Base-by-base conservation (phyloP, 1,284 basidiomycete genomes). In the Peniophora sp. region DNA sequence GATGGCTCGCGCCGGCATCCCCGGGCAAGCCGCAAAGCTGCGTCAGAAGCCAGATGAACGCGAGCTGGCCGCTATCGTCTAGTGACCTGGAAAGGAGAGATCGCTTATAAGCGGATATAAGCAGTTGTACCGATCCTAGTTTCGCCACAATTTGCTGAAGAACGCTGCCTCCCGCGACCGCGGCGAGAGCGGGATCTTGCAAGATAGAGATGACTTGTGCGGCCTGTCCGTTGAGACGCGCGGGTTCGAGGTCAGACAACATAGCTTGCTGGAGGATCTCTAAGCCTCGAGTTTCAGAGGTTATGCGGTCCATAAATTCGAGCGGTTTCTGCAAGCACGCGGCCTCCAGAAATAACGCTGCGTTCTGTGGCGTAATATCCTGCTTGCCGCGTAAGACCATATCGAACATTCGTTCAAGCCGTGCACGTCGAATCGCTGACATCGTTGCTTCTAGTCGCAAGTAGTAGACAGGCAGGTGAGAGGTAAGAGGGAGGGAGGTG, bases 71-170 rank as follows among this genome's bases (percentile, higher is more conserved):
- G 12, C 62, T 51, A 15, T 63, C 61, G 20, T 68, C 52, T 43
- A 84, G 61, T 14, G 57, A 55, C 3, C 66, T 65, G 11, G 56
- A 58, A 23, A 60, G 56, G 45, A 79, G 76, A 5, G 73, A 71
- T 8, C 65, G 53, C 2, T 60, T 56, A 55, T 78, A 74, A 9
- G 64, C 57, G 42, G 59, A 58, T 76, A 76, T 81, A 55, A 81
- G 81, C 35, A 80, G 67, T 0, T 78, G 72, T 0, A 79, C 78
- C 1, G 78, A 68, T 2, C 76, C 70, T 14, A 83, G 72, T 0
- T 56, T 59, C 22, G 59, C 44, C 18, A 83, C 48, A 11, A 77
- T 56, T 36, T 65, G 59, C 14, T 61, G 51, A 3, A 83, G 61
- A 43, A 74, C 70, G 2, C 63, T 24, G 2, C 81, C 80, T 2